Percentiles rank a stretch among this genome's conserved stretches.
These are phyloP conservation scores for Monilinia fructigena DNA, from an alignment of 2,329 filamentous ascomycete species.

Conservation along the genomic window DNA sequence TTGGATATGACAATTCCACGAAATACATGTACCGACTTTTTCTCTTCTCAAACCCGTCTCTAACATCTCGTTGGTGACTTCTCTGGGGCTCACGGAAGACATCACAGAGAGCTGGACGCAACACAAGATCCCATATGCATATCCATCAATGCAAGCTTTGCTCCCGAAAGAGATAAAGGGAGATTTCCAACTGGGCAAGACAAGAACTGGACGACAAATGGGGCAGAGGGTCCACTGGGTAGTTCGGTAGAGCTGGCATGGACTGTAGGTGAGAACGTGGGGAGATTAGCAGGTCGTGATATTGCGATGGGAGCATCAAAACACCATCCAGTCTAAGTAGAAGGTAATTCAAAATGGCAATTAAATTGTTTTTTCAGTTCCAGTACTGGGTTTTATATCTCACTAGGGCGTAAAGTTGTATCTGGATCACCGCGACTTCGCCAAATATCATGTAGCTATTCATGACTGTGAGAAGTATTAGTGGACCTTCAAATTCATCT, in stretches of 20 bases:
- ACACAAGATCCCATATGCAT: neutral
- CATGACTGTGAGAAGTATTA: too few species aligned
- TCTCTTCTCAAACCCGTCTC: neutral
- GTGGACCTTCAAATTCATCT: too few species aligned
- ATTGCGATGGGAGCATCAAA: neutral
- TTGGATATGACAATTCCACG: too few species aligned
- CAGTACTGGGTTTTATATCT: too few species aligned
- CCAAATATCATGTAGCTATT: too few species aligned
- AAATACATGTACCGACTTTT: neutral
- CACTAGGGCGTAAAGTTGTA: too few species aligned
- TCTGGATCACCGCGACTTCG: too few species aligned
- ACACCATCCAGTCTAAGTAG: too few species aligned
- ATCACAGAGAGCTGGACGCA: neutral
- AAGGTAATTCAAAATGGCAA: too few species aligned
- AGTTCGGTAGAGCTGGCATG: neutral
- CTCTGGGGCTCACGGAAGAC: neutral
- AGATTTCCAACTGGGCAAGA: neutral
- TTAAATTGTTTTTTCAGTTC: too few species aligned
- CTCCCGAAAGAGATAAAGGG: neutral
- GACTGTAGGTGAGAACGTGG: slow-evolving; percentile 1
- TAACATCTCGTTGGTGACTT: neutral
- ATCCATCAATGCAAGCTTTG: neutral
- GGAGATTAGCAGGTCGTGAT: neutral
- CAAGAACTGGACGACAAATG: slow-evolving; percentile 6
- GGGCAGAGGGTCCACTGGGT: slow-evolving; percentile 1